A percentile compares a stretch with the other conserved stretches of the same genome.
phyloP scores from a whole-genome alignment of 2,329 filamentous ascomycete species.

The Samsoniella hepiali region DNA sequence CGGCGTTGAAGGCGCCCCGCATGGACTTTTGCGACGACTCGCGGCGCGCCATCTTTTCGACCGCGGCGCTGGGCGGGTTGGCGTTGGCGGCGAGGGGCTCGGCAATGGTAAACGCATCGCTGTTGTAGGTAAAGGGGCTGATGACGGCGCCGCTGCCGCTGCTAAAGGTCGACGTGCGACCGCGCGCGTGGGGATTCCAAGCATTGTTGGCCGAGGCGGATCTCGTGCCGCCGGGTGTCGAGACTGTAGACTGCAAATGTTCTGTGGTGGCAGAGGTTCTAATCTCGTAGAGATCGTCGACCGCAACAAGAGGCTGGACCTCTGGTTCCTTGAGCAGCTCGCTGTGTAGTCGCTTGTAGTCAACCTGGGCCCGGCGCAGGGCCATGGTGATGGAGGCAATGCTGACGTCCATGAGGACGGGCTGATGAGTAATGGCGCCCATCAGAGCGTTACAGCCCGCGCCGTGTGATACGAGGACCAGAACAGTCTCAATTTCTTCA shows the following conservation, averaged over 20 bases:
- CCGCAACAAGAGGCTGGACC: slow-evolving; percentile 36
- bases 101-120: slow-evolving; percentile 40
- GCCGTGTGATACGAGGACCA: slow-evolving; percentile 89
- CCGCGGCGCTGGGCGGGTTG: slow-evolving; percentile 33
- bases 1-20: slow-evolving; percentile 17
- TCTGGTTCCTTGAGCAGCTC: slow-evolving; percentile 21
- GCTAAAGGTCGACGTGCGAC: slow-evolving; percentile 33
- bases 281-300: slow-evolving; percentile 68
- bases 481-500: slow-evolving; percentile 67
- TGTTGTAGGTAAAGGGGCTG: slow-evolving; percentile 36
- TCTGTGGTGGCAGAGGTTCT: slow-evolving; percentile 72
- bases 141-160: slow-evolving; percentile 29
- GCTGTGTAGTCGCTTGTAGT: slow-evolving; percentile 35
- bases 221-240: slow-evolving; percentile 34
- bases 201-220: slow-evolving; percentile 34
- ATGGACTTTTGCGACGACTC: slow-evolving; percentile 24
- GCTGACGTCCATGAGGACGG: slow-evolving; percentile 83
- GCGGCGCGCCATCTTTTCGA: slow-evolving; percentile 29
- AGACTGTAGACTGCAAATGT: slow-evolving; percentile 55
- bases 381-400: slow-evolving; percentile 93
- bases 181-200: slow-evolving; percentile 32
- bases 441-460: slow-evolving; percentile 95
- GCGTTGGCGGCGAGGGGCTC: slow-evolving; percentile 43
- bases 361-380: slow-evolving; percentile 52
- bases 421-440: slow-evolving; percentile 85